Base-by-base conservation (phyloP, 805 yeast genomes). In the Metschnikowia lochheadii region DNA sequence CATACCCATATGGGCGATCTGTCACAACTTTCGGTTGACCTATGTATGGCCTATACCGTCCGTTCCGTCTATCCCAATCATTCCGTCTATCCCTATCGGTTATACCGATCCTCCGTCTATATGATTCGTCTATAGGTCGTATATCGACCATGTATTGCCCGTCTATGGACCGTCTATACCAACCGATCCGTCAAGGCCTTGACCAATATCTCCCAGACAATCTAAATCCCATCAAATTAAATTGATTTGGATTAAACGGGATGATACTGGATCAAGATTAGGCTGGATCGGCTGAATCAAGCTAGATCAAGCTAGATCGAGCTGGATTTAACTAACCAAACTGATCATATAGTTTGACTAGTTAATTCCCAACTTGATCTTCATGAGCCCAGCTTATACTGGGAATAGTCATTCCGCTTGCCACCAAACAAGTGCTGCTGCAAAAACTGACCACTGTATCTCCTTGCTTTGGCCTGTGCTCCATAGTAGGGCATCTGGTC, bases 371-470 rank as follows among this genome's bases (percentile, higher is more conserved):
- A 10, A 20, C 5, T 20, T 18, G 20, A 10, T 21, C 15, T 8
- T 20, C 15, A 33, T 5, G 55, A 49, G 21, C 52, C 53, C 51
- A 46, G 50, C 46, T 54, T 52, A 35, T 56, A 53, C 51, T 58
- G 61, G 17, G 57, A 51, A 43, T 57, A 56, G 45, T 57, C 61
- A 46, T 50, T 49, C 8, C 58, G 36, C 41, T 57, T 57, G 3
- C 59, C 59, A 3, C 57, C 58, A 18, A 54, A 54, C 43, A 56
- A 54, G 40, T 56, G 59, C 48, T 57, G 59, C 42, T 52, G 56
- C 49, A 56, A 50, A 40, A 54, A 50, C 53, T 57, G 61, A 17
- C 57, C 57, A 20, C 58, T 51, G 44, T 48, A 50, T 10, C 61
- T 38, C 29, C 59, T 38, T 18, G 57, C 39, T 35, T 52, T 54